Base-by-base conservation (phyloP, 768 basidiomycete genomes). In the Trametes punicea region DNA sequence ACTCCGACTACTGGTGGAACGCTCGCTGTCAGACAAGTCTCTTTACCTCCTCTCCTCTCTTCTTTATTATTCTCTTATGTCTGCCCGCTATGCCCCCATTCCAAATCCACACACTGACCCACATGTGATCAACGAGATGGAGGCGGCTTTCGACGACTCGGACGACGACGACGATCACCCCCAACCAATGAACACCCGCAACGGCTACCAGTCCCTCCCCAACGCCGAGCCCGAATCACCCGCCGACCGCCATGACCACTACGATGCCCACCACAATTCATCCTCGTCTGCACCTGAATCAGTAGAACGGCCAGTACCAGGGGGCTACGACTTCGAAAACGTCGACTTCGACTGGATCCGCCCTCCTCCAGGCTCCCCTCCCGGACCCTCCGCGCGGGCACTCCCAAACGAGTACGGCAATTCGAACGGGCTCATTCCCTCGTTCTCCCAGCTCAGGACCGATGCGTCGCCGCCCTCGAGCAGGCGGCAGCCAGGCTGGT, bases 331-430 rank as follows among this genome's bases (percentile, higher is more conserved):
- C 70, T 93, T 93, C 63, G 87, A 93, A 70, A 81, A 80, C 47
- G 78, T 82, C 30, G 89, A 91, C 68, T 92, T 88, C 68, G 89
- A 65, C 70, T 58, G 64, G 83, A 64, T 82, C 80, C 54, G 54
- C 56, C 88, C 90, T 38, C 90, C 90, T n/a, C 87, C 90, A 11
- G 89, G 88, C 56, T 90, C 88, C 26, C 90, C 89, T 2, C 88
- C 90, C 7, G 72, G 74, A 16, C 83, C 82, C 13, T 82, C 87
- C 6, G 66, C 84, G 15, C 69, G 71, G 21, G 86, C 89, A 2
- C 74, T 88, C 33, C 88, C 88, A 15, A 90, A 88, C 65, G 74
- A 81, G 41, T 73, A 77, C 58, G 90, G 90, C 41, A 92, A 90
- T 66, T 81, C 86, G 13, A 90, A 91, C 65, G 89, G 90, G 13